Evolutionary conservation across 805 yeast species (phyloP), one percentile per base, ranked within the genome.

Genomic region (Starmerella powellii): DNA sequence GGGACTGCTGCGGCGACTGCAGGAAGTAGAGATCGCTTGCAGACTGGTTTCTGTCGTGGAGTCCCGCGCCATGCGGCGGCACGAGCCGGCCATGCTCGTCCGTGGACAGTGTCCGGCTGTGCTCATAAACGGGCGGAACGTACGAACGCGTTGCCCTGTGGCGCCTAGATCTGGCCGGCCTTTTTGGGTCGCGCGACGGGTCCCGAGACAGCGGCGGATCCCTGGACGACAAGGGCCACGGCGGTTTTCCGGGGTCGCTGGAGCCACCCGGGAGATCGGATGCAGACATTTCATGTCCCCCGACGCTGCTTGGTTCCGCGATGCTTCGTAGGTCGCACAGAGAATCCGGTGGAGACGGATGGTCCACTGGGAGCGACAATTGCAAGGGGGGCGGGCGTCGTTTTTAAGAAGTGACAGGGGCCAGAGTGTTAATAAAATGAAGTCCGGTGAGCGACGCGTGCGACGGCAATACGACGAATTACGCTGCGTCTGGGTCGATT

Each of bases 1-100:
- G 47, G 18, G 48, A 38, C 3, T 28, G 20, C 18, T 31, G 34
- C 13, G 47, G 47, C 12, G 40, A 33, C 31, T 45, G 49, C 16
- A 44, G 31, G 28, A 46, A 46, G 40, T 44, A 44, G 31, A 31
- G 32, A 31, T 44, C 49, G 21, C 42, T 46, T 11, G 35, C 31
- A 24, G 45, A 44, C 16, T 40, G 37, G 13, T 34, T 40, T n/a
- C 37, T 45, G 2, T 11, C 17, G 29, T 46, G 46, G 13, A 10
- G 10, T 6, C 10, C 10, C 6, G 26, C 26, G 10, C 26, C 26
- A 23, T 6, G 10, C 10, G 26, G 10, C 26, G 26, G 26, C 6
- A 8, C 26, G 26, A 10, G 26, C 26, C 26, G 26, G 10, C 26
- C 26, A 6, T 23, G 26, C 10, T 8, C 10, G 26, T 23, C 26